Conservation (phyloP, 345 rosid species). For the Citropsis articulata region DNA sequence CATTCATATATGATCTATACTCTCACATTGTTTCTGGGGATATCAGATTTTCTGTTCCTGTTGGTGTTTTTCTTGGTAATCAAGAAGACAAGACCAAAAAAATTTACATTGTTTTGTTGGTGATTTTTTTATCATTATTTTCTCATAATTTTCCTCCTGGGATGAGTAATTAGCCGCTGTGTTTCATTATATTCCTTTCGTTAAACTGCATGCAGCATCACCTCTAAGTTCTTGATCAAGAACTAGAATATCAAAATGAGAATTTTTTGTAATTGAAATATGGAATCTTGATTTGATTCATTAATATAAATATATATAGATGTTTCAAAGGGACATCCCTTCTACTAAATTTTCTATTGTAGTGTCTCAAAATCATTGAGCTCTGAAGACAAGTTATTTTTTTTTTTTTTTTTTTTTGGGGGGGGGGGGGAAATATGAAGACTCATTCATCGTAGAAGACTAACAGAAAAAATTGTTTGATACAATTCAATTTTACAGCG, state of each 20-base stretch:
- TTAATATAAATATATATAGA: too few species aligned
- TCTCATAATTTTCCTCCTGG: background rate
- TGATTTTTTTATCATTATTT: background rate
- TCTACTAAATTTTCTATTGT: too few species aligned
- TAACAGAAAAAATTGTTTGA: background rate
- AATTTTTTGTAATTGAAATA: background rate
- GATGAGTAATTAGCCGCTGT: background rate
- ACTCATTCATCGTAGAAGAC: background rate
- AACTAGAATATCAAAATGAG: background rate
- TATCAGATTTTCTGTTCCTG: background rate
- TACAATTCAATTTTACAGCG: background rate
- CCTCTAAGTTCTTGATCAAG: slow-evolving; percentile 5
- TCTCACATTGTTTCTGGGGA: background rate
- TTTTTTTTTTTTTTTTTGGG: too few species aligned
- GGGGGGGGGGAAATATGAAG: background rate
- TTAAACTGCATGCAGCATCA: background rate
- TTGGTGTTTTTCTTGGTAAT: background rate
- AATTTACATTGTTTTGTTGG: background rate
- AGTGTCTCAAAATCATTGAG: background rate
- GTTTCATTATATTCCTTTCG: background rate
- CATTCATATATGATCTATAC: too few species aligned
- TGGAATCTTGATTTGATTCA: background rate
- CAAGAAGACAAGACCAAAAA: background rate
- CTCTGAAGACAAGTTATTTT: too few species aligned
- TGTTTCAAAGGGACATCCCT: too few species aligned